These are phyloP conservation scores for Talaromyces sp. DNA, from an alignment of 2,329 filamentous ascomycete species.

Conservation along the genomic window DNA sequence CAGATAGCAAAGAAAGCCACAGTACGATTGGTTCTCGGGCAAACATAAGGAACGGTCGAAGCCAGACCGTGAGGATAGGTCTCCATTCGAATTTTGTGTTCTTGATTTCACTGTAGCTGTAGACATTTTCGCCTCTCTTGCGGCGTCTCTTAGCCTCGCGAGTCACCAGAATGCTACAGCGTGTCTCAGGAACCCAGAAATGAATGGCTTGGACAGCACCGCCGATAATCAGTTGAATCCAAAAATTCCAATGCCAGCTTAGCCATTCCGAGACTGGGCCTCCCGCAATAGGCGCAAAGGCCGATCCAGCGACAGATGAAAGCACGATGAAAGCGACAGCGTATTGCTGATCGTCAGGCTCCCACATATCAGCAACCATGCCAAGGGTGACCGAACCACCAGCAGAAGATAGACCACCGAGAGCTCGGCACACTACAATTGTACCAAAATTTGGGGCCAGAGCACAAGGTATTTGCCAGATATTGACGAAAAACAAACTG, in stretches of 20 bases:
- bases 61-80: constrained; percentile 57
- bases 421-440: constrained; percentile 64
- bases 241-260: constrained; percentile 60
- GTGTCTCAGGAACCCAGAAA: constrained; percentile 54
- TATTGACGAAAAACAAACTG: constrained; percentile 69
- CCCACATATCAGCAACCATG: constrained; percentile 63
- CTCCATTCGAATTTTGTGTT: constrained; percentile 53
- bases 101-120: constrained; percentile 68
- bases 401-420: constrained; percentile 61
- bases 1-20: constrained; percentile 59
- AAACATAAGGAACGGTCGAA: constrained; percentile 62
- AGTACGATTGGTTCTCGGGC: constrained; percentile 62
- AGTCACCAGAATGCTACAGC: constrained; percentile 57
- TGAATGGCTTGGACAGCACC: constrained; percentile 51
- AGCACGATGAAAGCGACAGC: constrained; percentile 60
- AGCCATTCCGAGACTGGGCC: constrained; percentile 50
- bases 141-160: constrained; percentile 56
- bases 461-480: constrained; percentile 70
- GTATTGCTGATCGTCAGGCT: constrained; percentile 55
- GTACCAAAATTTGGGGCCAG: constrained; percentile 68
- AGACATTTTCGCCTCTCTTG: constrained; percentile 59
- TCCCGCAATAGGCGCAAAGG: constrained; percentile 48
- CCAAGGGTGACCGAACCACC: constrained; percentile 64
- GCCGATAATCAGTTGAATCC: constrained; percentile 60
- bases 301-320: constrained; percentile 54